Evolutionary conservation across 805 yeast species (phyloP).

Genomic region (Komagataella pseudopastoris): DNA sequence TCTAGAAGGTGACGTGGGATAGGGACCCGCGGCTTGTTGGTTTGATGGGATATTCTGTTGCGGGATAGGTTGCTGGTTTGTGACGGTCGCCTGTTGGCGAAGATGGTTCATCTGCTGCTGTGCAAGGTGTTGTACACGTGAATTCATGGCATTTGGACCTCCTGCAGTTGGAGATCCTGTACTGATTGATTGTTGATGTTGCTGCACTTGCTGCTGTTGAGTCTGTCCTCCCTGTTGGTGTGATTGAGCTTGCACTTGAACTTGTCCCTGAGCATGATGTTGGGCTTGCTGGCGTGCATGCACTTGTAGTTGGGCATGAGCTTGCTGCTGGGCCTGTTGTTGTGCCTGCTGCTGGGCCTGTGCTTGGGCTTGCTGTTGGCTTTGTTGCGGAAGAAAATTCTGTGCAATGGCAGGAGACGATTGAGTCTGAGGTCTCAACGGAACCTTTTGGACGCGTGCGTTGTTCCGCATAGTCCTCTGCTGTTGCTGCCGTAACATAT

Average conservation of each 20-base stretch:
- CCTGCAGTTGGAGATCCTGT: conserved; percentile 8
- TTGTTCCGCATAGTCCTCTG: conserved; percentile 28
- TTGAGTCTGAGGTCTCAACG: background rate
- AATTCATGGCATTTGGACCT: conserved; percentile 6
- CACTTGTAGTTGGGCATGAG: conserved; percentile 14
- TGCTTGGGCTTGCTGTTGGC: conserved; percentile 6
- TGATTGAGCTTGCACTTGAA: conserved; percentile 10
- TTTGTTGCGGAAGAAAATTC: conserved; percentile 6
- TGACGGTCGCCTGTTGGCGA: conserved; percentile 23
- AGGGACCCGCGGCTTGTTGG: conserved; percentile 6
- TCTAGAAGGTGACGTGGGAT: background rate
- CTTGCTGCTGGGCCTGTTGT: conserved; percentile 13
- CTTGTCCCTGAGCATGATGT: conserved; percentile 4
- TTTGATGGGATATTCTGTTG: conserved; percentile 11
- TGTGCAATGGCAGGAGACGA: background rate
- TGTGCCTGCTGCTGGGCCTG: conserved; percentile 11
- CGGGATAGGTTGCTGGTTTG: conserved; percentile 4
- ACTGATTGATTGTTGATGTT: conserved; percentile 2
- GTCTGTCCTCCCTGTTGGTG: conserved; percentile 7
- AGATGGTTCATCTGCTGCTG: conserved; percentile 36
- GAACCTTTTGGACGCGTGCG: conserved; percentile 15
- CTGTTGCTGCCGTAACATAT: conserved; percentile 44
- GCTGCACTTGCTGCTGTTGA: conserved; percentile 6
- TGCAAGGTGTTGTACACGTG: conserved; percentile 26
- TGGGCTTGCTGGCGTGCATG: conserved; percentile 8